Evolutionary conservation across 129 eudicot genomes (phyloP).

Genomic region (Dittrichia graveolens): DNA sequence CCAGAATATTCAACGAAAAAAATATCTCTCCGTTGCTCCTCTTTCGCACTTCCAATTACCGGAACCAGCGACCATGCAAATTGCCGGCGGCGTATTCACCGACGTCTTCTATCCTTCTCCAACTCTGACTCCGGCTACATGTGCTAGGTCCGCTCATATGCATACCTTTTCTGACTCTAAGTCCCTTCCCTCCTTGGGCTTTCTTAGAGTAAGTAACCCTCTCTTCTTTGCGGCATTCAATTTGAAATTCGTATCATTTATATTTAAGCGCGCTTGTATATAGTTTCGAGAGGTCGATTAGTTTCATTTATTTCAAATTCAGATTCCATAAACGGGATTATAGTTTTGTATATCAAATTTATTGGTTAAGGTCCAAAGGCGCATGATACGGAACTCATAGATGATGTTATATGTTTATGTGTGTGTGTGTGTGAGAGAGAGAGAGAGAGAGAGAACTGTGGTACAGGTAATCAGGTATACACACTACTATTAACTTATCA

Average conservation of each 20-base stretch:
- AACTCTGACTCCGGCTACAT: conserved; percentile 10
- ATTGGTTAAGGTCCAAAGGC: background rate
- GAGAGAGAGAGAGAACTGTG: conserved; percentile 10
- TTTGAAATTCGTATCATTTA: conserved; percentile 1
- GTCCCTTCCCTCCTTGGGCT: conserved; percentile 24
- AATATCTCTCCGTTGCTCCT: background rate
- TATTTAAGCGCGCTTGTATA: background rate
- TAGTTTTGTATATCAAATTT: background rate
- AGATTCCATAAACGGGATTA: background rate
- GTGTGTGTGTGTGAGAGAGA: background rate
- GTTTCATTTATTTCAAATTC: background rate
- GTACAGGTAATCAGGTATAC: background rate
- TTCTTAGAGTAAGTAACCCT: conserved; percentile 33
- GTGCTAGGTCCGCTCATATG: conserved; percentile 33
- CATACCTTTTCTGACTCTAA: conserved; percentile 34
- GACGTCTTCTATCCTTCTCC: conserved; percentile 32
- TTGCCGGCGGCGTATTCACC: conserved; percentile 33
- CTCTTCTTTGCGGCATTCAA: background rate
- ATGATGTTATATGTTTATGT: background rate
- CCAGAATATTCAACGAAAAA: conserved; percentile 28
- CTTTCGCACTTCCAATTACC: conserved; percentile 14
- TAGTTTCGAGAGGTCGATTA: conserved; percentile 9
- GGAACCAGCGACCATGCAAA: conserved; percentile 30
- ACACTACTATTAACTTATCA: no score
- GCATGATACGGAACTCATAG: conserved; percentile 10